Evolutionary conservation across 805 yeast species (phyloP).

Genomic region (Kodamaea neixiangensis): DNA sequence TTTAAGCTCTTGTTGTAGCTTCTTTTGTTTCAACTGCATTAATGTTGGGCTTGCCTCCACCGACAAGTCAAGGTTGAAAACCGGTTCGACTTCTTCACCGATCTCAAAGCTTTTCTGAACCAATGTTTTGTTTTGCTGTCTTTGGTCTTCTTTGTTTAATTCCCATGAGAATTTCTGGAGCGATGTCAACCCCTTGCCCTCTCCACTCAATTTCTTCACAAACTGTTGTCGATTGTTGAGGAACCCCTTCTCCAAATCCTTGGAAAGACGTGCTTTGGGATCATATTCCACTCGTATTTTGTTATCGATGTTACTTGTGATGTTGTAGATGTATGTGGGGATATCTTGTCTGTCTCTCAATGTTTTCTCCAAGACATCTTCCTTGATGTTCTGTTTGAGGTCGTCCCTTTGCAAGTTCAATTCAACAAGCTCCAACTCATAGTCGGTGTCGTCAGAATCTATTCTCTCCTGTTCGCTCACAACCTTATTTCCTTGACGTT

Average conservation of each 20-base stretch:
- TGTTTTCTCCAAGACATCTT: slow-evolving; percentile 41
- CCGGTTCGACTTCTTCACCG: slow-evolving; percentile 15
- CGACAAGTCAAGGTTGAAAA: slow-evolving; percentile 28
- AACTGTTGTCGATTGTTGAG: slow-evolving; percentile 47
- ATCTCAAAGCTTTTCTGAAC: slow-evolving; percentile 10
- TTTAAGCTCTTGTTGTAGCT: slow-evolving; percentile 16
- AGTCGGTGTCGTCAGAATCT: slow-evolving; percentile 41
- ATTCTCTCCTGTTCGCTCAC: slow-evolving; percentile 14
- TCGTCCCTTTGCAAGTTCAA: slow-evolving; percentile 31
- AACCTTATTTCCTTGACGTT: not conserved
- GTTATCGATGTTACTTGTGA: slow-evolving; percentile 21
- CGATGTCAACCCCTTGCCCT: slow-evolving; percentile 22
- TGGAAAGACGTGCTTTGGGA: slow-evolving; percentile 50
- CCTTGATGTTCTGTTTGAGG: slow-evolving; percentile 24
- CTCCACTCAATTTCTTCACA: slow-evolving; percentile 54
- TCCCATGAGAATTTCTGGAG: slow-evolving; percentile 42
- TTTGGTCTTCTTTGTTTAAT: slow-evolving; percentile 17
- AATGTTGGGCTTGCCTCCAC: slow-evolving; percentile 41
- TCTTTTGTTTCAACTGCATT: slow-evolving; percentile 28
- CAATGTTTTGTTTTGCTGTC: slow-evolving; percentile 11
- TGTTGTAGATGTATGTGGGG: slow-evolving; percentile 64
- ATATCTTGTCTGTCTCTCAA: slow-evolving; percentile 73
- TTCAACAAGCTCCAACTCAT: slow-evolving; percentile 42
- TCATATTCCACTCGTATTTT: slow-evolving; percentile 45
- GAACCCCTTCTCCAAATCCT: slow-evolving; percentile 30